Conservation (phyloP, 495 filamentous ascomycete species). For the Podospora tetraspora region DNA sequence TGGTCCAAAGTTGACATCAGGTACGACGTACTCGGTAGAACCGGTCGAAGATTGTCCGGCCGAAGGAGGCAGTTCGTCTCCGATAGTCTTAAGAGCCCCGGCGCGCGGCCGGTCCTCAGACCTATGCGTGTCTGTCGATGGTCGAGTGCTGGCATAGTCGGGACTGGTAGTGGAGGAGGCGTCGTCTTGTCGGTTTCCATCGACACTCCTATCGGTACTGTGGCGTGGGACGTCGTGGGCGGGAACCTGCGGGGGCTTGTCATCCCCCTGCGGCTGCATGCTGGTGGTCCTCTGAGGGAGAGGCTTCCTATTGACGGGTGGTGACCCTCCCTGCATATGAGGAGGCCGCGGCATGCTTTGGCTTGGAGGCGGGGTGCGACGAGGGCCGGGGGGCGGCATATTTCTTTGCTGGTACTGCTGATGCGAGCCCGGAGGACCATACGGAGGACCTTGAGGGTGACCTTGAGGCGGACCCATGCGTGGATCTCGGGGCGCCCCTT, state of each 20-base stretch:
- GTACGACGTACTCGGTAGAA: slow-evolving; percentile 49
- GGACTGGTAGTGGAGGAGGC: slow-evolving; percentile 45
- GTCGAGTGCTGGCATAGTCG: slow-evolving; percentile 65
- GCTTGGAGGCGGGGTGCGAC: slow-evolving; percentile 35
- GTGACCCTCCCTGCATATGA: slow-evolving; percentile 28
- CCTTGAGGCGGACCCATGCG: slow-evolving; percentile 14
- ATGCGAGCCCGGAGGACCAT: neutral
- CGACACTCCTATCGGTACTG: slow-evolving; percentile 34
- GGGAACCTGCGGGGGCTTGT: slow-evolving; percentile 39
- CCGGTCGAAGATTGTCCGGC: slow-evolving; percentile 7
- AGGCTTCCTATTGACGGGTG: slow-evolving; percentile 53
- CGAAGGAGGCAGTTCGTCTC: slow-evolving; percentile 43
- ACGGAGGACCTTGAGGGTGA: neutral
- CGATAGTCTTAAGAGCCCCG: slow-evolving; percentile 78
- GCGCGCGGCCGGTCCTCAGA: slow-evolving; percentile 67
- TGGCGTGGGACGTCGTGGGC: slow-evolving; percentile 22
- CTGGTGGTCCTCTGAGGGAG: slow-evolving; percentile 47
- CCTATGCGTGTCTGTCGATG: slow-evolving; percentile 56
- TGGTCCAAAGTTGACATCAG: slow-evolving; percentile 79
- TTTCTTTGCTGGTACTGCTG: neutral
- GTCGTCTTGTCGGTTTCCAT: slow-evolving; percentile 44
- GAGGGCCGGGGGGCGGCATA: slow-evolving; percentile 25
- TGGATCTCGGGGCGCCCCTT: slow-evolving; percentile 12
- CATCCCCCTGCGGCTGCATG: slow-evolving; percentile 48
- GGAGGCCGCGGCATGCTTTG: slow-evolving; percentile 23